Evolutionary conservation across 1,284 basidiomycete genomes (phyloP).

Genomic region (Sanghuangporus weigelae): DNA sequence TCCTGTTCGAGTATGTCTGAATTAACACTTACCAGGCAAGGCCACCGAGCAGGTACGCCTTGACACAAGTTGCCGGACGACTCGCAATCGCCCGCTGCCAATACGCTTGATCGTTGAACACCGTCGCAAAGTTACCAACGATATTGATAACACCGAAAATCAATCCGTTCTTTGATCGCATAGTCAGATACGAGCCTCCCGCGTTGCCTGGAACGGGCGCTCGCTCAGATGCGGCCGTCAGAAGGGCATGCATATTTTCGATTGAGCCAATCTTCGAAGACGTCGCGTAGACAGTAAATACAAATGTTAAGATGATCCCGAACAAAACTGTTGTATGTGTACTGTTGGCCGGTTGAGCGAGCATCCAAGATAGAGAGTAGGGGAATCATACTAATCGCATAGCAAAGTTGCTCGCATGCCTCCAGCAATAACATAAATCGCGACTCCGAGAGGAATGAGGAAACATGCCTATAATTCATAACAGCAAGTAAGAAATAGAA

Average conservation of each 20-base stretch:
- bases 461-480: constrained; percentile 46
- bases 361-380: not conserved
- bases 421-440: constrained; percentile 51
- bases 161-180: constrained; percentile 76
- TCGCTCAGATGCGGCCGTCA: constrained; percentile 34
- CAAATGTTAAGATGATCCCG: constrained; percentile 69
- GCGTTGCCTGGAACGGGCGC: constrained; percentile 55
- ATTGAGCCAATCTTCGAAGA: constrained; percentile 50
- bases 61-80: constrained; percentile 76
- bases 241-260: constrained; percentile 46
- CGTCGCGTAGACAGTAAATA: constrained; percentile 70
- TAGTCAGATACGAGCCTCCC: constrained; percentile 63
- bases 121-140: constrained; percentile 78
- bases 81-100: constrained; percentile 89
- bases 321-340: constrained; percentile 81
- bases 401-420: constrained; percentile 41
- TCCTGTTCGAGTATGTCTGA: not conserved
- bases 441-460: constrained; percentile 52
- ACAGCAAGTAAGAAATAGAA: not conserved
- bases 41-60: constrained; percentile 88
- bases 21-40: constrained; percentile 60
- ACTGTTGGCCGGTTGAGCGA: constrained; percentile 29
- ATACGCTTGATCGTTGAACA: constrained; percentile 67
- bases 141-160: constrained; percentile 89
- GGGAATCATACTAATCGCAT: constrained; percentile 44